phyloP scores from a whole-genome alignment of 2,329 filamentous ascomycete genomes.

The Emergomyces pasteurianus region DNA sequence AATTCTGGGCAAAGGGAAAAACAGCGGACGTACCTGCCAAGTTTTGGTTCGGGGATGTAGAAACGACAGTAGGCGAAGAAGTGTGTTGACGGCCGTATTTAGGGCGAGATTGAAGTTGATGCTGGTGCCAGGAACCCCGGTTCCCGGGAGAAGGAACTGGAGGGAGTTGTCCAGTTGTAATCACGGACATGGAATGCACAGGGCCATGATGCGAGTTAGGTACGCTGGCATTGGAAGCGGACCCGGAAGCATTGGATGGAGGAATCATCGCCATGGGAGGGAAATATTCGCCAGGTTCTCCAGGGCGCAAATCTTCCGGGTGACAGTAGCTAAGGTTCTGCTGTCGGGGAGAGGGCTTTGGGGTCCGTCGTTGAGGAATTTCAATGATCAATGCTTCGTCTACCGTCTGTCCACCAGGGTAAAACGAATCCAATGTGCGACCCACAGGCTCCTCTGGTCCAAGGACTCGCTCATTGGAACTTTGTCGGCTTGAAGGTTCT shows the following conservation, averaged over 20 bases:
- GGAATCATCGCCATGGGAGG: conserved; percentile 50
- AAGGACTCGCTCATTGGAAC: conserved; percentile 53
- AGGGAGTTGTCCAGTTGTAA: conserved; percentile 69
- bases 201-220: conserved; percentile 27
- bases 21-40: conserved; percentile 10
- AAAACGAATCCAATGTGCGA: conserved; percentile 67
- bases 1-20: background rate
- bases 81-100: conserved; percentile 61
- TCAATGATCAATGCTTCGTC: conserved; percentile 89
- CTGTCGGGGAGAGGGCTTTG: conserved; percentile 62
- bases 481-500: conserved; percentile 37
- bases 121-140: conserved; percentile 43
- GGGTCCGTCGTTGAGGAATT: conserved; percentile 62
- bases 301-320: conserved; percentile 52
- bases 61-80: conserved; percentile 62
- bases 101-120: conserved; percentile 48
- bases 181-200: conserved; percentile 62
- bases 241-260: conserved; percentile 32
- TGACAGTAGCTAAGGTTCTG: conserved; percentile 33
- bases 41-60: conserved; percentile 32
- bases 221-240: conserved; percentile 31
- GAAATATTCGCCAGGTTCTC: conserved; percentile 72
- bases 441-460: conserved; percentile 79
- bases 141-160: conserved; percentile 73
- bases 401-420: conserved; percentile 72